phyloP scores from a whole-genome alignment of 495 filamentous ascomycete genomes.

The Thermothielavioides terrestris region DNA sequence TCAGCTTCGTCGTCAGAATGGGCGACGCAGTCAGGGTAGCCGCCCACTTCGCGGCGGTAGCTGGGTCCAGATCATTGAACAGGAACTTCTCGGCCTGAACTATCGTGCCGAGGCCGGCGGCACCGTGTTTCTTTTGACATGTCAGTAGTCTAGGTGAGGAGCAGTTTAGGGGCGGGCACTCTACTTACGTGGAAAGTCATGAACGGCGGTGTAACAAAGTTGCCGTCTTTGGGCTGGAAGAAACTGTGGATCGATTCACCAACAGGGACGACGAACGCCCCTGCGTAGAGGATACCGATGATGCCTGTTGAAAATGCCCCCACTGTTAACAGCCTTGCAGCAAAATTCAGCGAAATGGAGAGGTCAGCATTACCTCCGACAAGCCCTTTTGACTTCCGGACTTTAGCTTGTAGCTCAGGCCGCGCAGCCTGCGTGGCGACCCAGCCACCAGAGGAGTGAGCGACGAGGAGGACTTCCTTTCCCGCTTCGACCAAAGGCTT shows the following conservation, averaged over 20 bases:
- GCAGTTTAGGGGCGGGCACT: no score
- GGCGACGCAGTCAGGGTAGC: background rate
- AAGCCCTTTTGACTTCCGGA: background rate
- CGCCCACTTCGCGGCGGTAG: background rate
- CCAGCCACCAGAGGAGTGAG: background rate
- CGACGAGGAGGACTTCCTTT: background rate
- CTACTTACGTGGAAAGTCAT: slow-evolving; percentile 2
- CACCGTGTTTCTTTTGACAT: background rate
- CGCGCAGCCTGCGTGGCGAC: background rate
- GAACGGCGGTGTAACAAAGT: background rate
- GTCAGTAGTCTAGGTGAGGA: no score
- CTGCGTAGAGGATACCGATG: slow-evolving; percentile 1
- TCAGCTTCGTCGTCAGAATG: background rate
- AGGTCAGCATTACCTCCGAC: no score
- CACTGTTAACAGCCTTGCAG: no score
- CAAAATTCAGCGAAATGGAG: no score
- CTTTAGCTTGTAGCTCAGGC: background rate
- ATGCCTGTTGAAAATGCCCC: no score
- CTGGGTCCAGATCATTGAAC: background rate
- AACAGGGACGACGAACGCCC: background rate
- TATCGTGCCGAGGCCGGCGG: background rate
- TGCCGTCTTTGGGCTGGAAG: slow-evolving; percentile 1
- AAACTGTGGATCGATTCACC: background rate
- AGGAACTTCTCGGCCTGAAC: background rate
- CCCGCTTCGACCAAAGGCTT: background rate